Base-by-base conservation (phyloP, 768 basidiomycete species). In the Flagelloscypha sp. region DNA sequence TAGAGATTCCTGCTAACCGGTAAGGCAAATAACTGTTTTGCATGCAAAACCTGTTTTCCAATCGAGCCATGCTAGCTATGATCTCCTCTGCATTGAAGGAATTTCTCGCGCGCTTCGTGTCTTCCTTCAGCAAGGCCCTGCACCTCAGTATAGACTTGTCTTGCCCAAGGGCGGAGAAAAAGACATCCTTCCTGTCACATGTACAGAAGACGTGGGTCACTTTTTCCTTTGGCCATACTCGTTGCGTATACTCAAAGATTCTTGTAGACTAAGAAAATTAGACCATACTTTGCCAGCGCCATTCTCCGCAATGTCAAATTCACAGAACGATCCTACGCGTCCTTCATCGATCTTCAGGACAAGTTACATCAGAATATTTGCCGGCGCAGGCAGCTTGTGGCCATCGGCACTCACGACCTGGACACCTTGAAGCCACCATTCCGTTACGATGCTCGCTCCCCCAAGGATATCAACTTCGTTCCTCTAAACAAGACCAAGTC, bases 311-410 rank as follows among this genome's bases (percentile, higher is more conserved):
- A 93, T 50, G 62, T 97, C 51, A 79, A 76, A 47, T 93, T 99
- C 64, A 88, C 86, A 19, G 77, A 77, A 27, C 70, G 73, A 34
- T 90, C 87, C 24, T 98, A 98, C 54, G 85, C 84, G 17, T 92
- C 88, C 43, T 98, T 99, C 74, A 94, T 99, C 48, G 95, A 98
- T 54, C 65, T 99, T n/a, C 95, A 99, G 62, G 95, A 99, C 55
- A 99, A 98, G 59, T 70, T 99, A 33, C 95, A 99, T 55, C 85
- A 93, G 52, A 99, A 99, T 58, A 74, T 99, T 22, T 92, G 88
- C 51, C 70, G 95, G 38, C 69, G 84, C 45, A 69, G 95, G 38
- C 86, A 84, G 52, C 74, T 99, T 28, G 95, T 94, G 30, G 77
- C 95, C 13, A 95, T 99, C 45, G 95, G 95, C 38, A 99, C 95